Conservation (phyloP, 495 filamentous ascomycete species). For the Pseudomonodictys pantanalensis region DNA sequence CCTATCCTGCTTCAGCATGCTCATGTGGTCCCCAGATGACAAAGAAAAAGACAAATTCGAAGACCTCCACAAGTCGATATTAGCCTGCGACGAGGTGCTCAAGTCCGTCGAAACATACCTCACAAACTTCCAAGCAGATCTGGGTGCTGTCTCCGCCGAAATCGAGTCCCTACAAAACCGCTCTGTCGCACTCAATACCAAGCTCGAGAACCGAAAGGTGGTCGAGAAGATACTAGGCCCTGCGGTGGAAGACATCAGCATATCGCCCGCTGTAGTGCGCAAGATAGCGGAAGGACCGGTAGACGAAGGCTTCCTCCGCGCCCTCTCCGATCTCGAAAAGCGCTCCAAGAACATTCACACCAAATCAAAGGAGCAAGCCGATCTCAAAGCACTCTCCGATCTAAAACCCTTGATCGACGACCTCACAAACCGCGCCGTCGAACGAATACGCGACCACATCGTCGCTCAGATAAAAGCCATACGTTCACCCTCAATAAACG, state of each 20-base stretch:
- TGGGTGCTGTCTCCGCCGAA: slow-evolving; percentile 86
- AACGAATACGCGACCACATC: slow-evolving; percentile 89
- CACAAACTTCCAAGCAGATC: slow-evolving; percentile 85
- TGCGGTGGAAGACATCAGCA: slow-evolving; percentile 83
- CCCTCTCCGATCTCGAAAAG: slow-evolving; percentile 79
- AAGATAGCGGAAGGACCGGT: slow-evolving; percentile 84
- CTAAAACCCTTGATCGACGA: slow-evolving; percentile 80
- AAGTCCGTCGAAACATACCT: slow-evolving; percentile 89
- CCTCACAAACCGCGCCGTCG: slow-evolving; percentile 82
- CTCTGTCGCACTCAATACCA: slow-evolving; percentile 78
- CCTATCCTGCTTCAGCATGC: slow-evolving; percentile 14
- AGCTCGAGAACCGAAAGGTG: slow-evolving; percentile 80
- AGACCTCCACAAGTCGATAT: slow-evolving; percentile 84
- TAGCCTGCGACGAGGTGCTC: slow-evolving; percentile 87
- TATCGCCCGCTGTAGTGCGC: slow-evolving; percentile 76
- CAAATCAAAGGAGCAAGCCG: slow-evolving; percentile 55
- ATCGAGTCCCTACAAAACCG: slow-evolving; percentile 90
- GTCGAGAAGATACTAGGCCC: slow-evolving; percentile 88
- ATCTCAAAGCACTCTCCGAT: slow-evolving; percentile 74
- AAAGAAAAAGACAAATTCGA: slow-evolving; percentile 84
- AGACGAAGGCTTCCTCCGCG: slow-evolving; percentile 84
- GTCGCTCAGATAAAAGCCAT: slow-evolving; percentile 91
- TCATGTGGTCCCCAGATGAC: slow-evolving; percentile 58
- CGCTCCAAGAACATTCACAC: slow-evolving; percentile 69
- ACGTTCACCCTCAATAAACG: slow-evolving; percentile 90